These are phyloP conservation scores for Pseudocercospora cruenta DNA, from an alignment of 2,329 filamentous ascomycete species.

Conservation along the genomic window DNA sequence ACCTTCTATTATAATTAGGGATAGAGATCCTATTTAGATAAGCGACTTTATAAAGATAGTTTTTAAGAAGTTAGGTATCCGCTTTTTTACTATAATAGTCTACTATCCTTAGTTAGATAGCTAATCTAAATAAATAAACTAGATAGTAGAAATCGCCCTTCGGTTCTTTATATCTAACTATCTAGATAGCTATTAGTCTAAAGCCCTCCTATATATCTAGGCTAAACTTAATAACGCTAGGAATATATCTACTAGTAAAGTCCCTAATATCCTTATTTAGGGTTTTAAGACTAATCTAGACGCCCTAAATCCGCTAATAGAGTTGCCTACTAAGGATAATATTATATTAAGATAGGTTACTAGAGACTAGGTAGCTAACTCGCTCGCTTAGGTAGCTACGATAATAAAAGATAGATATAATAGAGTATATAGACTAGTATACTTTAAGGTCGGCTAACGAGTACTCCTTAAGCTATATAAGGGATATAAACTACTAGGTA, in stretches of 20 bases:
- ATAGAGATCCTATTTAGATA: neutral
- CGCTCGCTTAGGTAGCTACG: neutral
- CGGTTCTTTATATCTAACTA: neutral
- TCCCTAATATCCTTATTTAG: neutral
- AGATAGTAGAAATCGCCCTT: neutral
- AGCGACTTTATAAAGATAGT: neutral
- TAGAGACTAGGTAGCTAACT: neutral
- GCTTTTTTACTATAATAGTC: neutral
- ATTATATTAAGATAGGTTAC: neutral
- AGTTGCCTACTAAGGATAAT: neutral
- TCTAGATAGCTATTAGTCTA: neutral
- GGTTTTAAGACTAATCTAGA: constrained; percentile 1
- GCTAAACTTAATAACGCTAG: constrained; percentile 2
- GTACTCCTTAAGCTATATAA: constrained; percentile 2
- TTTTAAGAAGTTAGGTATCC: neutral
- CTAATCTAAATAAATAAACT: neutral
- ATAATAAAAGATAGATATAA: neutral
- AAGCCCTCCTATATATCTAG: neutral
- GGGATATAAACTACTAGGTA: neutral
- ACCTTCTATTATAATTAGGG: neutral
- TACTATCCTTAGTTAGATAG: neutral
- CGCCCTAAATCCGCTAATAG: neutral
- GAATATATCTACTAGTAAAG: neutral
- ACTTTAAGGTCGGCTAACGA: no score
- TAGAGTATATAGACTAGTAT: no score